Evolutionary conservation across 208 protist species (phyloP).

Genomic region (Acanthamoeba lenticulata): DNA sequence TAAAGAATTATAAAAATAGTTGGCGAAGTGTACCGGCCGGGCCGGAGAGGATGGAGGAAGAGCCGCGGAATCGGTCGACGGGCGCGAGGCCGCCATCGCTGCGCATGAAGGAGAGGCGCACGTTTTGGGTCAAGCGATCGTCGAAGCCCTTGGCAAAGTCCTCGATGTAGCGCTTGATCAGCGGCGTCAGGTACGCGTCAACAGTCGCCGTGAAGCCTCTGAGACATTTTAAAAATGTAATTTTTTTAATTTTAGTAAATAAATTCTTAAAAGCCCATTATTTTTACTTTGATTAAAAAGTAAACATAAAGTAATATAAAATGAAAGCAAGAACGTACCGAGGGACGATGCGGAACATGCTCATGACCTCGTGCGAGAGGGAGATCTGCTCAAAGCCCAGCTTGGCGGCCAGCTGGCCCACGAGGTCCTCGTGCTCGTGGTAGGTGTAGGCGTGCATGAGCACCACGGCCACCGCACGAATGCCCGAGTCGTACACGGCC

Average conservation of each 20-base stretch:
- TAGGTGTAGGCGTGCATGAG: slow-evolving; percentile 95
- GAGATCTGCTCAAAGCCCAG: slow-evolving; percentile 93
- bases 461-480: slow-evolving; percentile 92
- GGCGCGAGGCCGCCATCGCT: slow-evolving; percentile 94
- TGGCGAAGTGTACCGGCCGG: slow-evolving; percentile 83
- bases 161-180: slow-evolving; percentile 90
- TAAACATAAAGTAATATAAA: background rate
- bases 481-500: slow-evolving; percentile 86
- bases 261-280: background rate
- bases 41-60: slow-evolving; percentile 93
- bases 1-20: background rate
- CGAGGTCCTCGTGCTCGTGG: slow-evolving; percentile 88
- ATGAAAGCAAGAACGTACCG: background rate
- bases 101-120: slow-evolving; percentile 82
- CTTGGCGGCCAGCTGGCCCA: slow-evolving; percentile 89
- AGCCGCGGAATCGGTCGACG: slow-evolving; percentile 91
- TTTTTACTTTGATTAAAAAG: too few relatives aligned
- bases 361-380: slow-evolving; percentile 92
- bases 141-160: slow-evolving; percentile 84
- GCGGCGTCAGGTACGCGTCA: slow-evolving; percentile 96
- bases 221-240: background rate
- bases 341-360: slow-evolving; percentile 93
- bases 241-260: background rate
- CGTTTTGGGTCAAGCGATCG: slow-evolving; percentile 53
- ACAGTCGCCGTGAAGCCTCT: slow-evolving; percentile 94